Evolutionary conservation across 2,329 filamentous ascomycete species (phyloP), one percentile per base, ranked within the genome.

Genomic region (Lachnellula subtilissima): DNA sequence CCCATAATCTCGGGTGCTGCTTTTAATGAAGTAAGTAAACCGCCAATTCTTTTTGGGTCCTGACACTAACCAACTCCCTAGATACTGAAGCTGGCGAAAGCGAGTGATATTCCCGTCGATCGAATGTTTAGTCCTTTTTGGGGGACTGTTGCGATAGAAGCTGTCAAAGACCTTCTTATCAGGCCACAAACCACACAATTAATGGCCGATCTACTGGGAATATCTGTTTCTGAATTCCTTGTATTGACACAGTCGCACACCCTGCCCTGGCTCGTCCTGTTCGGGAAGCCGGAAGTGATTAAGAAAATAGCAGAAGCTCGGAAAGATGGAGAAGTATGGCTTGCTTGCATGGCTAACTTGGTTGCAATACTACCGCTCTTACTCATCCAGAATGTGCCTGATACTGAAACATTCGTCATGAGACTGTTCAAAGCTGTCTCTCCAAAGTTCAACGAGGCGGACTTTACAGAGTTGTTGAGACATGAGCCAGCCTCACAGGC

Each of bases 121-220:
- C 83, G 85, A 15, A 75, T 99, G 0, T 86, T 97, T 55, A 84
- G 86, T 54, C 91, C 93, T 0, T 97, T 91, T 70, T 97, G 93
- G 92, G 84, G 85, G 62, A 93, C 83, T 32, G 78, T 99, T 46
- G 92, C 91, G 0, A 87, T 93, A 57, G 82, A 86, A 50, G 86
- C 90, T 2, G 87, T 94, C 28, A 93, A 91, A 69, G 90, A 96
- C 64, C 80, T 97, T 58, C 79, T 87, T 22, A 79, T 82, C 48
- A 83, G 87, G 48, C 93, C 94, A n/a, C 89, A 94, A 65, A 88
- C 92, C 67, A 87, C 86, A 48, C 85, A 89, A 54, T 80, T 88
- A 46, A 79, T 97, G 49, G 90, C 91, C 23, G 91, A 96, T 61
- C 73, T 97, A 32, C 78, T 97, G 39, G 85, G 86, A 51, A 86